Evolutionary conservation across 2,329 filamentous ascomycete genomes (phyloP).

Genomic region (Fusarium sp.): DNA sequence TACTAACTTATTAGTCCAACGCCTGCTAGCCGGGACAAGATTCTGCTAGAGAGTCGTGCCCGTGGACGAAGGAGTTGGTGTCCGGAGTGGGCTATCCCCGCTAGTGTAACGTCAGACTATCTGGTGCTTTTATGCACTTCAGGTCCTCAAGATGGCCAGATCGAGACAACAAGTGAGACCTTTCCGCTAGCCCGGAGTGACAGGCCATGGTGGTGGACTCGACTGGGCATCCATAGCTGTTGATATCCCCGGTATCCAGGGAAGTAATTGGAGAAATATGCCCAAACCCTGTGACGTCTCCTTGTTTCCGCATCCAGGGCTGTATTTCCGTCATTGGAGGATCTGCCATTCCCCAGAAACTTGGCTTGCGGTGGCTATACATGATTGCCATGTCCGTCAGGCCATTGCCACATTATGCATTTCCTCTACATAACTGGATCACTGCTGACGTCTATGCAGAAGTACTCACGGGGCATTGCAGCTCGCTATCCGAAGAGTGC

Average conservation of each 20-base stretch:
- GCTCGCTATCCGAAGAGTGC: background rate
- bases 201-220: background rate
- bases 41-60: constrained; percentile 8
- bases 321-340: too few relatives aligned
- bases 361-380: background rate
- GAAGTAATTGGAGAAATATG: background rate
- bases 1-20: background rate
- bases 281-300: background rate
- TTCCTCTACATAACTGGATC: background rate
- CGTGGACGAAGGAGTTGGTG: background rate
- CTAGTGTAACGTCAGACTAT: constrained; percentile 5
- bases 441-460: background rate
- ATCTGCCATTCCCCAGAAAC: background rate
- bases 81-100: background rate
- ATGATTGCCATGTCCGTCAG: background rate
- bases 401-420: background rate
- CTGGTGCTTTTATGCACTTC: background rate
- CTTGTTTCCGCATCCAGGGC: background rate
- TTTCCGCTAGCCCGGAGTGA: background rate
- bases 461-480: constrained; percentile 1
- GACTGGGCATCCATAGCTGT: too few relatives aligned
- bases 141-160: background rate
- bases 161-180: constrained; percentile 10
- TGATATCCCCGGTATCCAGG: background rate
- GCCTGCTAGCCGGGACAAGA: constrained; percentile 2